Percentiles rank a stretch among this genome's conserved stretches.
These are phyloP conservation scores for Beauveria sp. DNA, from an alignment of 2,329 filamentous ascomycete species.

Conservation along the genomic window DNA sequence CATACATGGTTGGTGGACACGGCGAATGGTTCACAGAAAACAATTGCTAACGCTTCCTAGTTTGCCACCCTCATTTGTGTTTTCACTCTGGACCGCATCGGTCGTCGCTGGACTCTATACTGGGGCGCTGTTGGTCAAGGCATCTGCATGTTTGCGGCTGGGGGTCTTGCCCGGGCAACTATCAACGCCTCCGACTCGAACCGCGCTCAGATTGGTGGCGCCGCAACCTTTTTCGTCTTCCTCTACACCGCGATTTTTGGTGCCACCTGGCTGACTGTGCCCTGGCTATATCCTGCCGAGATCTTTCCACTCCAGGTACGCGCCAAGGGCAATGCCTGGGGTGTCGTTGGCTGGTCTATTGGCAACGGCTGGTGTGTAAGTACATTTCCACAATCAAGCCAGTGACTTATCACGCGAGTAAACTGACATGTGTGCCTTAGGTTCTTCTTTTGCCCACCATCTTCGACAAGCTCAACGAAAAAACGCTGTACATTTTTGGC, in stretches of 20 bases:
- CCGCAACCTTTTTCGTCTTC: constrained; percentile 65
- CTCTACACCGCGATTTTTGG: constrained; percentile 36
- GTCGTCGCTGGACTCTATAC: constrained; percentile 60
- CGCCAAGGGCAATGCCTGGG: constrained; percentile 68
- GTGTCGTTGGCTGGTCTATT: constrained; percentile 68
- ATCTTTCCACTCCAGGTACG: constrained; percentile 66
- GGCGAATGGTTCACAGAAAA: background rate
- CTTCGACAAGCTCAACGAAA: constrained; percentile 57
- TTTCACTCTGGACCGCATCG: constrained; percentile 62
- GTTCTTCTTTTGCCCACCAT: constrained; percentile 49
- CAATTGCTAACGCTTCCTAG: background rate
- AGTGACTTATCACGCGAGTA: background rate
- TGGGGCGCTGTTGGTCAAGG: constrained; percentile 59
- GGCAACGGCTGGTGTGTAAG: constrained; percentile 56
- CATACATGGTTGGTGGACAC: constrained; percentile 33
- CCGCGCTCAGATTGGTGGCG: constrained; percentile 47
- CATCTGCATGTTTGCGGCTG: constrained; percentile 60
- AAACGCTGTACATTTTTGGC: constrained; percentile 68
- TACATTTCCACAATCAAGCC: background rate
- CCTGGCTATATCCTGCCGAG: constrained; percentile 61
- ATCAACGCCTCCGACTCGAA: constrained; percentile 36
- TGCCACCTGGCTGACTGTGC: constrained; percentile 43
- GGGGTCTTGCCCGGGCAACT: constrained; percentile 49
- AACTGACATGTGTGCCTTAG: constrained; percentile 1
- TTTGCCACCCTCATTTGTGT: constrained; percentile 61